Base-by-base conservation (phyloP, 1,139 yeast genomes). In the Geotrichum cucujoidarum region DNA sequence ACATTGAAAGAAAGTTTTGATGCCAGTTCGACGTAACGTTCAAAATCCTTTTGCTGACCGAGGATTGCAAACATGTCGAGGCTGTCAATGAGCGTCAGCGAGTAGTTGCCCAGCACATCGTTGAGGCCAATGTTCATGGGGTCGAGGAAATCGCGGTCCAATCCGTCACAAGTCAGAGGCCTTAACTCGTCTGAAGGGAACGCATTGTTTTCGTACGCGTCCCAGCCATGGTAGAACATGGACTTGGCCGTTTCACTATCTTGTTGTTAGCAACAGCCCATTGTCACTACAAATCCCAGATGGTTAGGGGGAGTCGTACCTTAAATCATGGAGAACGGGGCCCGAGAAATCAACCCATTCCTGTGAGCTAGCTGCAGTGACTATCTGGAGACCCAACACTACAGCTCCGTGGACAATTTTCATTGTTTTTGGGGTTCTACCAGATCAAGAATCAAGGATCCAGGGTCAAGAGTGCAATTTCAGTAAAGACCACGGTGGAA, bases 51-150 rank as follows among this genome's bases (percentile, higher is more conserved):
- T 64, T 77, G 73, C 56, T 85, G 85, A 39, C 79, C 82, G 70
- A 89, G 70, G 0, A 87, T 72, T 11, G 92, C 81, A 53, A 87
- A 75, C 31, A 92, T 81, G 55, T 92, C 95, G 39, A 90, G 62
- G 24, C 86, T 76, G 62, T 90, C 97, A 27, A 90, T 69, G 43
- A 88, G 66, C 0, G 95, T 87, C 59, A 82, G 75, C 0, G 95
- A 79, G 48, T 80, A 81, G 59, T 88, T 89, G 0, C 97, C 97
- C 68, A 88, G 66, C 0, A 85, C 94, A 61, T 90, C 97, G 61
- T 88, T 88, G 45, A 85, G 69, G 17, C 77, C 78, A 1, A 78
- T 71, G 58, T 88, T 82, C 4, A 66, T 59, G 1, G 72, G 62
- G 57, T 85, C 73, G 0, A 65, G 63, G 48, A 65, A 71, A 60